A percentile compares a stretch with the other conserved stretches of the same genome.
Evolutionary conservation across 2,329 filamentous ascomycete genomes (phyloP).

Genomic region (Stachybotrys echinatus): DNA sequence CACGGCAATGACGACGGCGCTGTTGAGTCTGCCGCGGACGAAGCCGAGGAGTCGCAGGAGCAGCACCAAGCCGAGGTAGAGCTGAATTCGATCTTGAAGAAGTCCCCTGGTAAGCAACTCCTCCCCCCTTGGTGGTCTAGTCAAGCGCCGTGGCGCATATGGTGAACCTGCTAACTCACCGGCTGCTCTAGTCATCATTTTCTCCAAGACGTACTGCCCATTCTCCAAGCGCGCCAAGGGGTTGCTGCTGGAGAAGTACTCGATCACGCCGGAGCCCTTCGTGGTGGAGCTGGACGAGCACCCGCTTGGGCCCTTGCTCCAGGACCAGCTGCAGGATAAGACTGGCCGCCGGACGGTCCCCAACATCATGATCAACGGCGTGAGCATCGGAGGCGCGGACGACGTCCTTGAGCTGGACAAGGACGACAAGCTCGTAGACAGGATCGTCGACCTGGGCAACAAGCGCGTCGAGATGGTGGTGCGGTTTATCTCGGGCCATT

Average conservation of each 20-base stretch:
- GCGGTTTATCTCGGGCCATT: conserved; percentile 22
- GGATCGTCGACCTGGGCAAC: conserved; percentile 68
- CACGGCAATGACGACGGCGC: not conserved
- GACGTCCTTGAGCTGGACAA: conserved; percentile 71
- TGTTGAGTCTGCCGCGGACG: conserved; percentile 2
- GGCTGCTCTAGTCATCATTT: conserved; percentile 69
- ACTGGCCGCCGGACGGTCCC: conserved; percentile 85
- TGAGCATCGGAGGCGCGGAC: conserved; percentile 86
- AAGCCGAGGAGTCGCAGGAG: conserved; percentile 44
- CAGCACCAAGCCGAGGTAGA: conserved; percentile 63
- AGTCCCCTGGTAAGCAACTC: conserved; percentile 63
- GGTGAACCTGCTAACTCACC: conserved; percentile 4
- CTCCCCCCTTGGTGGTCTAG: conserved; percentile 5
- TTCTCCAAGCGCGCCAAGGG: conserved; percentile 80
- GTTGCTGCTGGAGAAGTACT: conserved; percentile 78
- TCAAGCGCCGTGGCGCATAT: not conserved
- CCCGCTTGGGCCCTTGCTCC: conserved; percentile 65
- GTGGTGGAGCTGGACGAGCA: conserved; percentile 90
- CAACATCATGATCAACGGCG: conserved; percentile 83
- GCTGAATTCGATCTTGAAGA: conserved; percentile 75
- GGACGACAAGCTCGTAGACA: conserved; percentile 62
- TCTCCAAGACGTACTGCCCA: conserved; percentile 92
- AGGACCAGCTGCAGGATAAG: conserved; percentile 63
- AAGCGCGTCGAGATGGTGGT: conserved; percentile 54
- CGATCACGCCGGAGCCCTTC: conserved; percentile 73